phyloP scores from a whole-genome alignment of 352 stramenopile species.

The Phytopythium oedochilum region DNA sequence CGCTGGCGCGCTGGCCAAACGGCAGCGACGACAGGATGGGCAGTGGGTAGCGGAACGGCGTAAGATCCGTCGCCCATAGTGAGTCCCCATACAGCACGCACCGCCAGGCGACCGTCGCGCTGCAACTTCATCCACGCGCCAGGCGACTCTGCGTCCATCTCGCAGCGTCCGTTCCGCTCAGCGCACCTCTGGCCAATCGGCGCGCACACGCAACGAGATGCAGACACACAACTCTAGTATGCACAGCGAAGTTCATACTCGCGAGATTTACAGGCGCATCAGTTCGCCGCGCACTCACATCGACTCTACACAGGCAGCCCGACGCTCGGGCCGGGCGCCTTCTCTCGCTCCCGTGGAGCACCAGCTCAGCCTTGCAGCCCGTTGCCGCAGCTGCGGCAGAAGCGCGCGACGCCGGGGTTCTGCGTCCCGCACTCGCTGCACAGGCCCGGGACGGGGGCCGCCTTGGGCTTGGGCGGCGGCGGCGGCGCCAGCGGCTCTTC shows the following conservation, averaged over 20 bases:
- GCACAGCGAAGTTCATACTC: neutral
- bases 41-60: slow-evolving; percentile 18
- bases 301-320: neutral
- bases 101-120: neutral
- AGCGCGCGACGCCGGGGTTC: slow-evolving; percentile 70
- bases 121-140: neutral
- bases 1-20: slow-evolving; percentile 10
- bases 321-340: neutral
- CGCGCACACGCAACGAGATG: neutral
- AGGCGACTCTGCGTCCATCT: neutral
- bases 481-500: slow-evolving; percentile 49
- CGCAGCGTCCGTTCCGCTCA: neutral
- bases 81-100: neutral
- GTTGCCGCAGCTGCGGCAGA: slow-evolving; percentile 80
- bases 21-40: slow-evolving; percentile 19
- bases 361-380: slow-evolving; percentile 50
- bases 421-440: slow-evolving; percentile 69
- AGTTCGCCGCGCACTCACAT: neutral
- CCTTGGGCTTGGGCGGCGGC: slow-evolving; percentile 28
- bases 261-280: neutral
- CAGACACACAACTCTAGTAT: neutral
- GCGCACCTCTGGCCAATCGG: neutral
- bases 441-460: slow-evolving; percentile 38
- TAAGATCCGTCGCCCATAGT: slow-evolving; percentile 10
- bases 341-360: neutral